Conservation (phyloP, 169 alveolate species). For the Cryptosporidium muris region DNA sequence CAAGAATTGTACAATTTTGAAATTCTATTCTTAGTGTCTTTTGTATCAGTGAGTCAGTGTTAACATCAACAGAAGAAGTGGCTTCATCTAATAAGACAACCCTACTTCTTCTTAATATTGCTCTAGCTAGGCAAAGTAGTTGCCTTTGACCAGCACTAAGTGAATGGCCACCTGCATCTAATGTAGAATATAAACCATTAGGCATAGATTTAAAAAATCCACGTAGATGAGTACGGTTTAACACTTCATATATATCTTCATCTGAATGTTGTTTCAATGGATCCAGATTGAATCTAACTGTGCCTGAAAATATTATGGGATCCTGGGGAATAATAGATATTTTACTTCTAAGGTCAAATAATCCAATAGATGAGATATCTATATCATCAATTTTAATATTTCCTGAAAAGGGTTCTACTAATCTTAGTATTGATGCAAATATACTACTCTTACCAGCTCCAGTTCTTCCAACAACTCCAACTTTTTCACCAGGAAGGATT, state of each 20-base stretch:
- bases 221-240: slow-evolving; percentile 59
- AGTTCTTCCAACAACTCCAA: slow-evolving; percentile 91
- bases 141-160: slow-evolving; percentile 87
- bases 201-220: slow-evolving; percentile 49
- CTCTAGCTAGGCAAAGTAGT: slow-evolving; percentile 87
- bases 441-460: slow-evolving; percentile 90
- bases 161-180: slow-evolving; percentile 78
- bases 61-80: slow-evolving; percentile 83
- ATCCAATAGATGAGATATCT: slow-evolving; percentile 74
- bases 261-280: slow-evolving; percentile 76
- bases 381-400: slow-evolving; percentile 75
- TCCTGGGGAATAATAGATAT: slow-evolving; percentile 86
- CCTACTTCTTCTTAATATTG: slow-evolving; percentile 79
- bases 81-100: slow-evolving; percentile 87
- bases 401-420: slow-evolving; percentile 77
- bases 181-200: slow-evolving; percentile 73
- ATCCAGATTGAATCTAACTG: slow-evolving; percentile 81
- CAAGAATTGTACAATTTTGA: slow-evolving; percentile 76
- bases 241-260: slow-evolving; percentile 69
- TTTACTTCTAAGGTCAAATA: slow-evolving; percentile 65
- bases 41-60: slow-evolving; percentile 80
- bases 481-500: slow-evolving; percentile 76
- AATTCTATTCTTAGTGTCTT: slow-evolving; percentile 74
- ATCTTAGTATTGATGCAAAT: slow-evolving; percentile 79
- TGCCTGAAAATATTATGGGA: slow-evolving; percentile 82